Evolutionary conservation across 2,329 filamentous ascomycete genomes (phyloP).

Genomic region (Cladosporium halotolerans): DNA sequence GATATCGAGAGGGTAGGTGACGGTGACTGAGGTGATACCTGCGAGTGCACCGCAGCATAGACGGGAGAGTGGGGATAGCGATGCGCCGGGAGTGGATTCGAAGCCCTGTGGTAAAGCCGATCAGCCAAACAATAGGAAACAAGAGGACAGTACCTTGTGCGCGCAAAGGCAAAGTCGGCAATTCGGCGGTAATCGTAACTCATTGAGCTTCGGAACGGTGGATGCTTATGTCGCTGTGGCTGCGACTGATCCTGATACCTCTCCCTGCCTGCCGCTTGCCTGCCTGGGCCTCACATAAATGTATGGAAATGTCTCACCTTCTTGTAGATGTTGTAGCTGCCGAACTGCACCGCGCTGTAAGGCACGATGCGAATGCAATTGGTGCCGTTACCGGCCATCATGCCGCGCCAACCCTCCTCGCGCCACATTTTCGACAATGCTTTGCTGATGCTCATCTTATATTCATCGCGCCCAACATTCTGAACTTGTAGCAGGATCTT

Average conservation of each 20-base stretch:
- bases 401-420: slow-evolving; percentile 93
- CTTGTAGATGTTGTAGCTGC: slow-evolving; percentile 97
- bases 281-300: background rate
- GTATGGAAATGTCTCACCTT: slow-evolving; percentile 48
- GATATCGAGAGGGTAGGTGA: slow-evolving; percentile 95
- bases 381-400: slow-evolving; percentile 96
- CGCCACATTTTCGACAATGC: slow-evolving; percentile 91
- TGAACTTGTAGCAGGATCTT: slow-evolving; percentile 99
- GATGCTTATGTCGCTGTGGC: background rate
- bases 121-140: background rate
- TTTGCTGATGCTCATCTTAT: slow-evolving; percentile 85
- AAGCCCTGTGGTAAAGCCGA: slow-evolving; percentile 53
- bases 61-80: slow-evolving; percentile 66
- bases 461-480: slow-evolving; percentile 81
- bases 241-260: too few species aligned
- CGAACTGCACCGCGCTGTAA: slow-evolving; percentile 97
- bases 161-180: too few species aligned
- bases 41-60: slow-evolving; percentile 86
- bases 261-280: background rate
- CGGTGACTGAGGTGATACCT: slow-evolving; percentile 89
- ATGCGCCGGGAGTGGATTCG: slow-evolving; percentile 66
- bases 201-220: background rate
- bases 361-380: slow-evolving; percentile 98
- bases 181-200: background rate
- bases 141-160: background rate